These are phyloP conservation scores for Nicotiana knightiana DNA, from an alignment of 257 asterid species.

Conservation along the genomic window DNA sequence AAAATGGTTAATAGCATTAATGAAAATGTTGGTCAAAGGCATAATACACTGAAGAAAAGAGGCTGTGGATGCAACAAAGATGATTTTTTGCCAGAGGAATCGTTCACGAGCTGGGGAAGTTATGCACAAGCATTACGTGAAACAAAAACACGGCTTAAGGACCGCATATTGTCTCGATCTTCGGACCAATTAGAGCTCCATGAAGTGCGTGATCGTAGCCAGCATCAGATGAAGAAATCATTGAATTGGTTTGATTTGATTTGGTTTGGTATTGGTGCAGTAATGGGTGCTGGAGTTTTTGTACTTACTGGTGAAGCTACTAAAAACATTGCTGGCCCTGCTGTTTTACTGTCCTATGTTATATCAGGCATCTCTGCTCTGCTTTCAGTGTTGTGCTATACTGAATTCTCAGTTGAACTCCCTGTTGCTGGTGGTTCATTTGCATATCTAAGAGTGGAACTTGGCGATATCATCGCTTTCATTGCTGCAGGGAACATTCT, in stretches of 20 bases:
- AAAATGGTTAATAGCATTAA: not conserved
- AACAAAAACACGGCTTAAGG: slow-evolving; percentile 20
- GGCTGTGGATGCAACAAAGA: slow-evolving; percentile 25
- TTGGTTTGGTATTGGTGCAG: slow-evolving; percentile 38
- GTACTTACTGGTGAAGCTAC: slow-evolving; percentile 36
- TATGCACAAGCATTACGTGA: slow-evolving; percentile 23
- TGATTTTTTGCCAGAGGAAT: slow-evolving; percentile 35
- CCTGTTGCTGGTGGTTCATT: slow-evolving; percentile 41
- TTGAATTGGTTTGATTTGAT: slow-evolving; percentile 34
- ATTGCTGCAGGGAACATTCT: slow-evolving; percentile 34
- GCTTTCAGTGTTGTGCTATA: slow-evolving; percentile 18
- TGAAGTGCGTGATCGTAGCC: slow-evolving; percentile 19
- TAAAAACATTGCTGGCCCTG: slow-evolving; percentile 26
- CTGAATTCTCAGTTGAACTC: slow-evolving; percentile 30
- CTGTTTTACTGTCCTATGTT: slow-evolving; percentile 23
- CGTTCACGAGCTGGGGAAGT: slow-evolving; percentile 28
- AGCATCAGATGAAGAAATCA: slow-evolving; percentile 26
- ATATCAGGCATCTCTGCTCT: slow-evolving; percentile 28
- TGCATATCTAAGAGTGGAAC: slow-evolving; percentile 32
- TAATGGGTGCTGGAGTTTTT: slow-evolving; percentile 35
- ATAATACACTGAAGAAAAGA: slow-evolving; percentile 12
- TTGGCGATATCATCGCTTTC: slow-evolving; percentile 30
- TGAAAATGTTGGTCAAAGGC: slow-evolving; percentile 1
- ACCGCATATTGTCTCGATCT: slow-evolving; percentile 23
- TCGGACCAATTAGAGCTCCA: slow-evolving; percentile 24